Base-by-base conservation (phyloP, 1,284 basidiomycete species). In the Microbotryomycetes sp. region DNA sequence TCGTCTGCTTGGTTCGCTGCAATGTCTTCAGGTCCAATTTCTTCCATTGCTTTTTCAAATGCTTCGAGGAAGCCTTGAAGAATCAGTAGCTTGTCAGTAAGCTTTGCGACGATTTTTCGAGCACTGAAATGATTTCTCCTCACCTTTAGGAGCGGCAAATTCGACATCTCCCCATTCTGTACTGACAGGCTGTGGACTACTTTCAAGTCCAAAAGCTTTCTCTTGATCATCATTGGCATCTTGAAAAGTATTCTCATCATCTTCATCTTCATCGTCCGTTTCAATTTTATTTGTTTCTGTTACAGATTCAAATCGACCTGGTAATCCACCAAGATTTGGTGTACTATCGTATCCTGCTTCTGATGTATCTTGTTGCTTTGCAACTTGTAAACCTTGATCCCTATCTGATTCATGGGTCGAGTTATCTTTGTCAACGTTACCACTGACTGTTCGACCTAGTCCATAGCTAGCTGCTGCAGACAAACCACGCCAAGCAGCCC, bases 141-240 rank as follows among this genome's bases (percentile, higher is more conserved):
- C 29, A 65, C 64, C 64, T 23, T 62, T 52, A 1, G 64, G 64
- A 19, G 60, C 60, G 4, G 58, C 58, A 26, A 65, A 65, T 29
- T 62, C 60, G 1, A 47, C 42, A 3, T 62, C 64, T 16, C 60
- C 64, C 64, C 64, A 62, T 23, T 60, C 60, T 1, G 64, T 65
- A 23, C 52, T 49, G 3, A 58, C 42, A n/a, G 19, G 36, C 19
- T 42, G 12, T 9, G 36, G 36, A 42, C 36, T 42, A 42, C 12
- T 19, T 42, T 9, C 36, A 19, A 12, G 12, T 19, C 19, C 36
- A 42, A 42, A 42, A 19, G 36, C 36, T 12, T 9, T 19, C 12
- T 19, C 36, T 42, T 42, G 12, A 19, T 19, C 36, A 12, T 42
- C 36, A 12, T 9, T 42, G 12, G 36, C 36, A 19, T 42, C 36